Percentiles rank a stretch among this genome's conserved stretches.
Evolutionary conservation across 2,329 filamentous ascomycete species (phyloP).

Genomic region (Nothopassalora personata): DNA sequence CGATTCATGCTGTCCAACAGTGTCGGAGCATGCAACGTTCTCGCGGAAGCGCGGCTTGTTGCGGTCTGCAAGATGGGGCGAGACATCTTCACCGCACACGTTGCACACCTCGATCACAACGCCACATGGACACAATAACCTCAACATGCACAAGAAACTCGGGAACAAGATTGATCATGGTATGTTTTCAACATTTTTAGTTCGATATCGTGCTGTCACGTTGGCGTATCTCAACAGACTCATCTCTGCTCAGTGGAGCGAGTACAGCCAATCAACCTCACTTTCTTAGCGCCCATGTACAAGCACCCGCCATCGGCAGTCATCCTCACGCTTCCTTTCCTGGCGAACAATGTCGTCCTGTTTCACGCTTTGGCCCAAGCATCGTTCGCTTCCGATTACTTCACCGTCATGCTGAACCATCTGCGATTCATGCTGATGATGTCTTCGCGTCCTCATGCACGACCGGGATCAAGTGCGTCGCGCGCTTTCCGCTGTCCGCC

Average conservation of each 20-base stretch:
- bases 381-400: neutral
- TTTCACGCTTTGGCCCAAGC: neutral
- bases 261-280: neutral
- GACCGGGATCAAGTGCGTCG: neutral
- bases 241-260: neutral
- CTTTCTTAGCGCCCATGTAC: neutral
- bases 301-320: neutral
- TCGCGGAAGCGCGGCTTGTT: neutral
- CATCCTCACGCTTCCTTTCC: neutral
- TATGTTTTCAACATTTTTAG: neutral
- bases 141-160: neutral
- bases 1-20: constrained; percentile 19
- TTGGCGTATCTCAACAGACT: neutral
- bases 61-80: neutral
- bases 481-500: neutral
- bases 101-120: neutral
- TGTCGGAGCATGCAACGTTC: constrained; percentile 1
- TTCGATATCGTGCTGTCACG: neutral
- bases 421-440: neutral
- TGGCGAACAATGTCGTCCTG: neutral
- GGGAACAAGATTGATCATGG: neutral
- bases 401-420: neutral
- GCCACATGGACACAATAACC: constrained; percentile 5
- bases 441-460: no score
- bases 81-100: constrained; percentile 1